Evolutionary conservation across 2,329 filamentous ascomycete species (phyloP).

Genomic region (Sporothrix protearum): DNA sequence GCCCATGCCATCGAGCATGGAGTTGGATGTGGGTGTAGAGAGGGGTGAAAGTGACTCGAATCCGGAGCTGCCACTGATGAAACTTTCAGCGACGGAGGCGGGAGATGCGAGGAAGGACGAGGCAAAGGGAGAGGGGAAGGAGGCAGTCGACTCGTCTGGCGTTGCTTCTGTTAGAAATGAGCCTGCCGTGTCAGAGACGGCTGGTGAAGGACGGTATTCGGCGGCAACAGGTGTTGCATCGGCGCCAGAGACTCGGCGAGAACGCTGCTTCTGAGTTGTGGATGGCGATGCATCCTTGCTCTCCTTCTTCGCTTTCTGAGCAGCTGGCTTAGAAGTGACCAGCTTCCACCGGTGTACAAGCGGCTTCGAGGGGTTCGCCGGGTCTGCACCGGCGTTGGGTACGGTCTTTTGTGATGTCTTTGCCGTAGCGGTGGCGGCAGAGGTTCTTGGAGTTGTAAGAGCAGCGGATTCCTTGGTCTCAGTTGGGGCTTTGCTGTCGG

Average conservation of each 20-base stretch:
- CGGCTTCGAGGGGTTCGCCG: constrained; percentile 16
- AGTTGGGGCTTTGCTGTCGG: not conserved
- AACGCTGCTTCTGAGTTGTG: not conserved
- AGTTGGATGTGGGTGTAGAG: not conserved
- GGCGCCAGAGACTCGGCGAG: not conserved
- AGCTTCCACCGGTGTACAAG: constrained; percentile 33
- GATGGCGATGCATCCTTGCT: not conserved
- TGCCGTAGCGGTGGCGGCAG: not conserved
- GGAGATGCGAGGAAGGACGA: constrained; percentile 19
- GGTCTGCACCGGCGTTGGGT: not conserved
- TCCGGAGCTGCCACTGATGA: not conserved
- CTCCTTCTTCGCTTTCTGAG: constrained; percentile 6
- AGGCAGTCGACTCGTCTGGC: not conserved
- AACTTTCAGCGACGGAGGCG: constrained; percentile 8
- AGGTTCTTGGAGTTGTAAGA: not conserved
- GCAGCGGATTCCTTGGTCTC: not conserved
- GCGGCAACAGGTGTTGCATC: not conserved
- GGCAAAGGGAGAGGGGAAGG: constrained; percentile 6
- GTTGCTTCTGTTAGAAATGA: not conserved
- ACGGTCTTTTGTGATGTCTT: not conserved
- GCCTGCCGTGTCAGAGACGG: constrained; percentile 14
- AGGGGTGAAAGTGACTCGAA: constrained; percentile 11
- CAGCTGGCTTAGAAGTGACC: constrained; percentile 28
- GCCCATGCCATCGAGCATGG: not conserved
- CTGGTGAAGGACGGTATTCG: constrained; percentile 4